These are phyloP conservation scores for Agarophyton chilense DNA, from an alignment of 23 red algal species.

Conservation along the genomic window DNA sequence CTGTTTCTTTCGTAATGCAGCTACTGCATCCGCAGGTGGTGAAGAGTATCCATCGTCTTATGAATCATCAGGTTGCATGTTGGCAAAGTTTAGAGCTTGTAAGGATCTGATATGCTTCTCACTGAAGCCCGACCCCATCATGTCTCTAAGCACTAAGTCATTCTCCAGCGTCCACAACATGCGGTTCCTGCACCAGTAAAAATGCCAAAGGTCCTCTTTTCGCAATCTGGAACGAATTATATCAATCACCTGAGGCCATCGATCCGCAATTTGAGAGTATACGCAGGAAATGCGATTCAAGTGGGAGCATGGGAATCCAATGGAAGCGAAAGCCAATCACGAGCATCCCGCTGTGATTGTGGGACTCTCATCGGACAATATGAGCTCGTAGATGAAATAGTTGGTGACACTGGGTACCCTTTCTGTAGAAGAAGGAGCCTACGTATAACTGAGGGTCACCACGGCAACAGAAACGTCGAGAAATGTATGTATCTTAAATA, in stretches of 20 bases:
- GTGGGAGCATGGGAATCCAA: not conserved
- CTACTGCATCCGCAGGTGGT: not conserved
- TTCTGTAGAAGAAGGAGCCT: not conserved
- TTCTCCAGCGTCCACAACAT: not conserved
- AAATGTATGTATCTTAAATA: not conserved
- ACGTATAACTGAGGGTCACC: not conserved
- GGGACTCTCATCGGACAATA: not conserved
- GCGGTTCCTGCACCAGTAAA: not conserved
- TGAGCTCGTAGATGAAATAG: not conserved
- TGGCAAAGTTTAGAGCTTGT: not conserved
- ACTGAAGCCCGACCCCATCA: not conserved
- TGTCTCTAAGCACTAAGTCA: not conserved
- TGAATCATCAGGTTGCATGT: not conserved
- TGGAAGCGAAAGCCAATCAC: not conserved
- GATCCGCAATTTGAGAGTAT: not conserved
- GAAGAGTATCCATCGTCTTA: not conserved
- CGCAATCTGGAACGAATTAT: not conserved
- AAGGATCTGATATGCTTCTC: not conserved
- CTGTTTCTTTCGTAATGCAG: not conserved
- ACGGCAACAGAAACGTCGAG: not conserved
- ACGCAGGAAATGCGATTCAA: not conserved
- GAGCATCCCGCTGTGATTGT: not conserved
- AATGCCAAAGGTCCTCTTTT: not conserved
- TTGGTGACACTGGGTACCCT: not conserved
- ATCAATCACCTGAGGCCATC: not conserved